Evolutionary conservation across 805 yeast genomes (phyloP), one percentile per base, ranked within the genome.

Genomic region (Yamadazyma tumulicola): DNA sequence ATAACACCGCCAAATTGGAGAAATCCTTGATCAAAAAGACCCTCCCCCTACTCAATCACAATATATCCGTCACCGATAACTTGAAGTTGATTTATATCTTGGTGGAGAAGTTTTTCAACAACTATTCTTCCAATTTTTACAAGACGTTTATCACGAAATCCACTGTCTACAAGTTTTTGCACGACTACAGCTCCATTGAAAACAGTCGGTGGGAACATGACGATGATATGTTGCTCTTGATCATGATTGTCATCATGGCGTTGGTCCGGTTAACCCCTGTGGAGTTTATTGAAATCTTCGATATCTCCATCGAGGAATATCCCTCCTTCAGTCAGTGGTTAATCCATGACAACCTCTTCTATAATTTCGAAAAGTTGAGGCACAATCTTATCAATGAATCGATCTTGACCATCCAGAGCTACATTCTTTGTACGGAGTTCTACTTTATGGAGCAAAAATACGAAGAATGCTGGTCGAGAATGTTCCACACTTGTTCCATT

Each of bases 381-480:
- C 67, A 63, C 35, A 73, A 74, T 35, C 55, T 74, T 19, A 52
- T 66, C 15, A 58, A 62, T 41, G 79, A 74, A 45, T 67, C 77
- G 1, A 58, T 67, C 6, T 52, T 64, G n/a, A 69, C 76, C 4
- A 59, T 74, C 16, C 68, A 71, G 42, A 65, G 76, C 2, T 72
- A 72, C 41, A 67, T 72, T 6, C 54, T 74, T 31, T 74, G 74
- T 41, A 67, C 75, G 16, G 79, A 72, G 45, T 73, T 69, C 59
- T 60, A 68, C 33, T 72, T 72, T 40, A 63, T 61, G 32, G 67
- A 70, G 42, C 73, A 68, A 37, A 63, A 65, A 31, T 71, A 69
- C 42, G 79, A 74, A 45, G 69, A 69, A 39, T 58, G 73, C 35
- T 74, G 79, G 79, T 63, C 67, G 15, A 60, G 67, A 56, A 53